Percentiles rank a stretch among this genome's conserved stretches.
phyloP scores from a whole-genome alignment of 2,329 filamentous ascomycete genomes.

The Cercospora zeina region DNA sequence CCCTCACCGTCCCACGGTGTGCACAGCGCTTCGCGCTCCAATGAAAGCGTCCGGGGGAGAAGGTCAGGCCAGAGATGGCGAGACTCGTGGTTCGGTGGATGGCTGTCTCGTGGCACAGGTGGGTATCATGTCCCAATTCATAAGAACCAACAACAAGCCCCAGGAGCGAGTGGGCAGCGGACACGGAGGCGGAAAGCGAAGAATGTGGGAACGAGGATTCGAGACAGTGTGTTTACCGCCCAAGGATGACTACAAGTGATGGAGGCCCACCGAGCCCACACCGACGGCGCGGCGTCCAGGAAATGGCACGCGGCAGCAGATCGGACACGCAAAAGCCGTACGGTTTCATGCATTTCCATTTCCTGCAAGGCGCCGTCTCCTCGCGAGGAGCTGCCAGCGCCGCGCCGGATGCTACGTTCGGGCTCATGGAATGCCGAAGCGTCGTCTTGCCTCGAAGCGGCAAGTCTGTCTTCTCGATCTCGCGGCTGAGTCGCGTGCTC shows the following conservation, averaged over 20 bases:
- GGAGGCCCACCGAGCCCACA: neutral
- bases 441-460: neutral
- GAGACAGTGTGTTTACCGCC: constrained; percentile 10
- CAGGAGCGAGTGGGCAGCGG: neutral
- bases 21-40: constrained; percentile 1
- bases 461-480: neutral
- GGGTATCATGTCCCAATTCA: constrained; percentile 9
- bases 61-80: constrained; percentile 5
- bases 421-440: neutral
- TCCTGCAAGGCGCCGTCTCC: neutral
- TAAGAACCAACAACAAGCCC: neutral
- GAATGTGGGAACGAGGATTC: constrained; percentile 7
- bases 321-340: neutral
- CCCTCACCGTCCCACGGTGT: neutral
- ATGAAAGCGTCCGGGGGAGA: neutral
- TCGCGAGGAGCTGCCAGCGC: constrained; percentile 4
- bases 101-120: neutral
- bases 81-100: neutral
- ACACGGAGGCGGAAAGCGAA: neutral
- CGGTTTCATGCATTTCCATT: neutral
- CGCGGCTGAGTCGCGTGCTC: neutral
- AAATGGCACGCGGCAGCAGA: constrained; percentile 4
- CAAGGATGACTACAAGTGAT: neutral
- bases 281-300: constrained; percentile 3
- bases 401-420: constrained; percentile 4